Conservation (phyloP, 306 rosid genomes). For the Carpinus viminea region DNA sequence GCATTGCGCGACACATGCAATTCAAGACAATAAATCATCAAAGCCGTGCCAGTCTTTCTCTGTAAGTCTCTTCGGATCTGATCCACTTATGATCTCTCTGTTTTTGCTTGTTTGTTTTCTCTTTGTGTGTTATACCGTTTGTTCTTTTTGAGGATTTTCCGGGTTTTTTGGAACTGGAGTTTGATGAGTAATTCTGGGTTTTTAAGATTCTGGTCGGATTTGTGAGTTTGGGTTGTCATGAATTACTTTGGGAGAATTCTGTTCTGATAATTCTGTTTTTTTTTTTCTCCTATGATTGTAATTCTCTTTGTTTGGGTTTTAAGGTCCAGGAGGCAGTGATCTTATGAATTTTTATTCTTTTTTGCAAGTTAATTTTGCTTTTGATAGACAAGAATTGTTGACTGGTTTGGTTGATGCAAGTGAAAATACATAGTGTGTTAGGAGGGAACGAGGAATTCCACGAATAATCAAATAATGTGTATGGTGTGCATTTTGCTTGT, state of each 20-base stretch:
- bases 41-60: conserved; percentile 20
- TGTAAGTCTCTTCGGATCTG: conserved; percentile 37
- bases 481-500: neutral
- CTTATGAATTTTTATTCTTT: neutral
- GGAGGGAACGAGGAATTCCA: neutral
- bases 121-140: neutral
- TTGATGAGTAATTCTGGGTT: conserved; percentile 21
- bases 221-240: conserved; percentile 6
- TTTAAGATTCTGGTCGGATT: neutral
- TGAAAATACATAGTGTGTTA: neutral
- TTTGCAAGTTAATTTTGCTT: neutral
- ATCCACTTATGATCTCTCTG: conserved; percentile 23
- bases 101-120: conserved; percentile 10
- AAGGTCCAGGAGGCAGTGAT: neutral
- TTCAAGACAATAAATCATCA: conserved; percentile 1
- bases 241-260: neutral
- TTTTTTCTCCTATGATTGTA: neutral
- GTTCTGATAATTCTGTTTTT: neutral
- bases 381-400: neutral
- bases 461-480: neutral
- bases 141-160: conserved; percentile 1
- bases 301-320: neutral
- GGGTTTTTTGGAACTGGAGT: conserved; percentile 19
- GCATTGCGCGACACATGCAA: conserved; percentile 28
- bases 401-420: neutral